Percentiles rank a stretch among this genome's conserved stretches.
These are phyloP conservation scores for Phytophthora litchii DNA, from an alignment of 352 stramenopile genomes.

Conservation along the genomic window DNA sequence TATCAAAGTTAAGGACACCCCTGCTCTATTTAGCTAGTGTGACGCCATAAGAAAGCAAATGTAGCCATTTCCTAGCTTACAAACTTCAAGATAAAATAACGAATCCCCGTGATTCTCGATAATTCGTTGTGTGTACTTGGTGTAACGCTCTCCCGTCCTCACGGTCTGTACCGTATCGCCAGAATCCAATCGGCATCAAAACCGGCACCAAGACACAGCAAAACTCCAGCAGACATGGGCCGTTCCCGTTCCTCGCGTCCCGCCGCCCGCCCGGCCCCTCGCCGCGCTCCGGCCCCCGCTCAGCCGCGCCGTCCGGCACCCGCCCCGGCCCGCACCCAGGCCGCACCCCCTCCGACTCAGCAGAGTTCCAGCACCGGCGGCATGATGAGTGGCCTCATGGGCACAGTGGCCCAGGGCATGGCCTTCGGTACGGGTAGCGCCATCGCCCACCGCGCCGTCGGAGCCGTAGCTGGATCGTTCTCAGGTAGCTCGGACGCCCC, in stretches of 20 bases:
- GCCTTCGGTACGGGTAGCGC: slow-evolving; percentile 97
- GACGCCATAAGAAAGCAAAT: slow-evolving; percentile 3
- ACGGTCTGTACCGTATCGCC: slow-evolving; percentile 26
- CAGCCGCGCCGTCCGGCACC: slow-evolving; percentile 49
- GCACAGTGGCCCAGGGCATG: slow-evolving; percentile 97
- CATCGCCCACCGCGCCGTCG: slow-evolving; percentile 94
- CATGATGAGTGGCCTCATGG: slow-evolving; percentile 96
- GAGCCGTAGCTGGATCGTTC: slow-evolving; percentile 76
- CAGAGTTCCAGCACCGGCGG: slow-evolving; percentile 58
- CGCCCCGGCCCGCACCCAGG: slow-evolving; percentile 57
- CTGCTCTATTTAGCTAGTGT: not conserved
- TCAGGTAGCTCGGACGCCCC: slow-evolving; percentile 58
- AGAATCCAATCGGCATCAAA: slow-evolving; percentile 36
- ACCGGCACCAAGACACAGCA: slow-evolving; percentile 28
- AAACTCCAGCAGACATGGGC: slow-evolving; percentile 40
- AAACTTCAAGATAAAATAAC: slow-evolving; percentile 25
- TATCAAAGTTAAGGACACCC: too few relatives aligned
- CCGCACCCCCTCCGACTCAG: slow-evolving; percentile 57
- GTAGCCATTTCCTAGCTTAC: slow-evolving; percentile 19
- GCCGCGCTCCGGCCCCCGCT: slow-evolving; percentile 48
- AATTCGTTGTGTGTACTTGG: slow-evolving; percentile 34
- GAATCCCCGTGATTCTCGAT: slow-evolving; percentile 36
- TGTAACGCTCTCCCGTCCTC: slow-evolving; percentile 14
- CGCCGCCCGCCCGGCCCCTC: slow-evolving; percentile 38
- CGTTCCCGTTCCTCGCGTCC: slow-evolving; percentile 70